These are phyloP conservation scores for Heliamphora pulchella DNA, from an alignment of 179 eudicot species.

Conservation along the genomic window DNA sequence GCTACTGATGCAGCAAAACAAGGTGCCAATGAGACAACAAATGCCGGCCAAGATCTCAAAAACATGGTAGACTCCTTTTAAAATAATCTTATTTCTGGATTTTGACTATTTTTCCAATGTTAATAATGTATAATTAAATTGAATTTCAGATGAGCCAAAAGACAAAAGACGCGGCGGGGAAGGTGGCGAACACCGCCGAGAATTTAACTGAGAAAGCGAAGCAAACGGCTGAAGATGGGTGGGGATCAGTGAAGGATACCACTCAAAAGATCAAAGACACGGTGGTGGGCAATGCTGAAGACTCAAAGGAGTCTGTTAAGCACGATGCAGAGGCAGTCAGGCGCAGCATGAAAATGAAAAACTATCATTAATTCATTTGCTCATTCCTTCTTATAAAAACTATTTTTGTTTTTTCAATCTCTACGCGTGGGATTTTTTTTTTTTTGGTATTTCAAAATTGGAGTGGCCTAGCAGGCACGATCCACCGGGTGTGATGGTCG, in stretches of 20 bases:
- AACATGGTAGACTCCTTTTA: constrained; percentile 37
- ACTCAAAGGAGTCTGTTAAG: constrained; percentile 35
- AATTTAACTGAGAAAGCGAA: constrained; percentile 53
- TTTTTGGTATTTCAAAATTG: no score
- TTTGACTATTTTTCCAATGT: neutral
- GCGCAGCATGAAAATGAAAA: no score
- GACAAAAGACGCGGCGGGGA: constrained; percentile 27
- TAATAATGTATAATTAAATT: neutral
- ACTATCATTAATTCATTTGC: no score
- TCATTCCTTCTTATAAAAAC: no score
- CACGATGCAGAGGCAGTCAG: no score
- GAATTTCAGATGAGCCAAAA: constrained; percentile 20
- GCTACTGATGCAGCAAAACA: constrained; percentile 30
- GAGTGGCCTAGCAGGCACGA: no score
- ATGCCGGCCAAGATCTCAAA: constrained; percentile 42
- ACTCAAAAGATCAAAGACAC: constrained; percentile 49
- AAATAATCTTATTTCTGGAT: constrained; percentile 31
- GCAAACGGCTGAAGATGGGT: constrained; percentile 52
- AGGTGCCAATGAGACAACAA: constrained; percentile 40
- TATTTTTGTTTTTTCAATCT: no score
- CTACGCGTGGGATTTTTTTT: no score
- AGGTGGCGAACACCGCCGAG: constrained; percentile 32
- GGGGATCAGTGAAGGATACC: constrained; percentile 53
- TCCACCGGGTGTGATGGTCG: no score
- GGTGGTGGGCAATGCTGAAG: constrained; percentile 42